Evolutionary conservation across 192 early-diverging fungal genomes (phyloP).

Genomic region (Umbelopsis isabellina): DNA sequence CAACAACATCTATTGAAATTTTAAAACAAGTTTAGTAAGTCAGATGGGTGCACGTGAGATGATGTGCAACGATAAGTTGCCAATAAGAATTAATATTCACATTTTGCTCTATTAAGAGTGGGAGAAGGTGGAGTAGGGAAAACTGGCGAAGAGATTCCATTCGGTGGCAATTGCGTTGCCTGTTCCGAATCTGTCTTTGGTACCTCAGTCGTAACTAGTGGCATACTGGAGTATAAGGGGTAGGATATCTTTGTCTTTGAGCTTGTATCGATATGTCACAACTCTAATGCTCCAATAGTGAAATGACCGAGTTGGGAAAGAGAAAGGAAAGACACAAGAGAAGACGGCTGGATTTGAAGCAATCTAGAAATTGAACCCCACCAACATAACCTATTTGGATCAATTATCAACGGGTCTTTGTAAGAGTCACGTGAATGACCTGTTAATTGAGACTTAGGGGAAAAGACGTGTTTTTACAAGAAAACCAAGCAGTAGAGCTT

Average conservation of each 20-base stretch:
- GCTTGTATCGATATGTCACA: too few relatives aligned
- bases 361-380: too few relatives aligned
- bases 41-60: constrained; percentile 16
- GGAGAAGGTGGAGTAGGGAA: constrained; percentile 10
- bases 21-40: background rate
- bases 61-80: constrained; percentile 12
- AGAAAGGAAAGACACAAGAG: too few relatives aligned
- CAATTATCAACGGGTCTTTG: too few relatives aligned
- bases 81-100: constrained; percentile 3
- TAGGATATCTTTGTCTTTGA: background rate
- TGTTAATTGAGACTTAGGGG: too few relatives aligned
- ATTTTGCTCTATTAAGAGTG: constrained; percentile 16
- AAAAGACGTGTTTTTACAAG: too few relatives aligned
- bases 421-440: too few relatives aligned
- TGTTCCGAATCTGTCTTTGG: background rate
- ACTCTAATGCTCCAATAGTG: too few relatives aligned
- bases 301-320: too few relatives aligned
- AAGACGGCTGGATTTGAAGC: too few relatives aligned
- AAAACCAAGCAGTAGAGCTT: too few relatives aligned
- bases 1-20: constrained; percentile 63
- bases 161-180: constrained; percentile 1
- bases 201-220: background rate
- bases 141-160: constrained; percentile 8
- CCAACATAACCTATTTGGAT: too few relatives aligned
- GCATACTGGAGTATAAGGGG: background rate